These are phyloP conservation scores for Pyracantha coccinea DNA, from an alignment of 331 rosid genomes.

Conservation along the genomic window DNA sequence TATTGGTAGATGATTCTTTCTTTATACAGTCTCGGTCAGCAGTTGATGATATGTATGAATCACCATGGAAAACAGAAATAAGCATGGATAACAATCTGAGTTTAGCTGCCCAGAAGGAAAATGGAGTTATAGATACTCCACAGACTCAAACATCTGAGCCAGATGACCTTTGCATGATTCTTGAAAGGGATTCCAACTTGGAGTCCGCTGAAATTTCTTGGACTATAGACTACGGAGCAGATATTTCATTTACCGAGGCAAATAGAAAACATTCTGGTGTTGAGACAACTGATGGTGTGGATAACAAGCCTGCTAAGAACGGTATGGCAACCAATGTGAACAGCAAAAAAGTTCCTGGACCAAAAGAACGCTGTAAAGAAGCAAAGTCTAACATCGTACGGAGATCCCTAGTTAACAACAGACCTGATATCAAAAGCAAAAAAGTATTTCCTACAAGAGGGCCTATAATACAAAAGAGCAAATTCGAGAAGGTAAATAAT, in stretches of 20 bases:
- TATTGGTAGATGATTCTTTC: slow-evolving; percentile 49
- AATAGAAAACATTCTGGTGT: slow-evolving; percentile 26
- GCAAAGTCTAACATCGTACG: slow-evolving; percentile 18
- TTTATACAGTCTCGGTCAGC: slow-evolving; percentile 45
- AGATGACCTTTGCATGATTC: slow-evolving; percentile 44
- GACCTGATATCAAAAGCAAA: slow-evolving; percentile 33
- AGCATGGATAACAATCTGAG: slow-evolving; percentile 36
- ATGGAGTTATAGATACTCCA: slow-evolving; percentile 5
- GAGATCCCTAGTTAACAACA: slow-evolving; percentile 22
- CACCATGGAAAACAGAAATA: slow-evolving; percentile 44
- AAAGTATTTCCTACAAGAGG: slow-evolving; percentile 29
- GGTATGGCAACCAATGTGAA: slow-evolving; percentile 19
- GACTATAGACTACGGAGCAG: slow-evolving; percentile 40
- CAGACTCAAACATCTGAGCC: slow-evolving; percentile 29
- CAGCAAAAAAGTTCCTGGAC: slow-evolving; percentile 33
- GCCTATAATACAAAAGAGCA: slow-evolving; percentile 46
- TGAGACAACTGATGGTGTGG: slow-evolving; percentile 22
- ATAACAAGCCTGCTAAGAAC: slow-evolving; percentile 21
- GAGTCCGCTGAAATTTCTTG: slow-evolving; percentile 26
- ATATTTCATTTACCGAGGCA: slow-evolving; percentile 39
- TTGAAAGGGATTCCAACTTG: slow-evolving; percentile 35
- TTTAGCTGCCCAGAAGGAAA: slow-evolving; percentile 22
- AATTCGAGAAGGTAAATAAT: slow-evolving; percentile 43
- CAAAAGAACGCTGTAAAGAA: slow-evolving; percentile 17
- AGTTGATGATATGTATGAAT: slow-evolving; percentile 22